Base-by-base conservation (phyloP, 1,284 basidiomycete species). In the Irpex sp. region DNA sequence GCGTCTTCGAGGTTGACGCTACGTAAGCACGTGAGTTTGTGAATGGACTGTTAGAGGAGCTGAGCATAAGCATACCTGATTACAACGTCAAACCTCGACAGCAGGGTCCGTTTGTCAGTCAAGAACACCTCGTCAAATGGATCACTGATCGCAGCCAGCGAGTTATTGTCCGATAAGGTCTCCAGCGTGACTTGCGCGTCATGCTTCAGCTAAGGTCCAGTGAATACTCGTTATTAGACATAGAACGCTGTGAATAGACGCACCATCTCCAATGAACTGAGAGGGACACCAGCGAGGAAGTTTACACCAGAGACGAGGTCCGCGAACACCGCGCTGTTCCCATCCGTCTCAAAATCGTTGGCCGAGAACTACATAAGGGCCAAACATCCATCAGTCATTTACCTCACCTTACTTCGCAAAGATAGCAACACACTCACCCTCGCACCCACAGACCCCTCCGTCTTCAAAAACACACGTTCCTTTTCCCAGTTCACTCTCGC, bases 251-350 rank as follows among this genome's bases (percentile, higher is more conserved):
- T 42, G 28, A 28, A 28, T 5, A n/a, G 3, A 42, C 79, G 72
- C 72, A 92, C 87, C 73, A 91, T 74, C 56, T 88, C 84, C 3
- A 94, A 75, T 3, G 89, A 90, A 6, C 86, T 79, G 33, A 85
- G 68, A 35, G 93, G 90, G 56, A 95, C 82, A 10, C 82, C 87
- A 0, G 86, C 84, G n/a, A 98, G 74, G 14, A 97, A 69, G 71
- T 99, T 99, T 58, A 93, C 78, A 1, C 80, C 81, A 0, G 93
- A 93, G 0, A 87, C 83, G 0, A 90, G 85, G 68, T 97, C 95
- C 0, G 97, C 88, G 51, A 98, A 86, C 7, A 90, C 81, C 82
- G 79, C 3, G 77, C 77, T 62, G 83, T 72, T 35, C 74, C 73
- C 49, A 7, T 51, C 19, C 10, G 18, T 51, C 19, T 69, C 65